Evolutionary conservation across 192 early-diverging fungal species (phyloP).

Genomic region (Backusella liffmaniae): DNA sequence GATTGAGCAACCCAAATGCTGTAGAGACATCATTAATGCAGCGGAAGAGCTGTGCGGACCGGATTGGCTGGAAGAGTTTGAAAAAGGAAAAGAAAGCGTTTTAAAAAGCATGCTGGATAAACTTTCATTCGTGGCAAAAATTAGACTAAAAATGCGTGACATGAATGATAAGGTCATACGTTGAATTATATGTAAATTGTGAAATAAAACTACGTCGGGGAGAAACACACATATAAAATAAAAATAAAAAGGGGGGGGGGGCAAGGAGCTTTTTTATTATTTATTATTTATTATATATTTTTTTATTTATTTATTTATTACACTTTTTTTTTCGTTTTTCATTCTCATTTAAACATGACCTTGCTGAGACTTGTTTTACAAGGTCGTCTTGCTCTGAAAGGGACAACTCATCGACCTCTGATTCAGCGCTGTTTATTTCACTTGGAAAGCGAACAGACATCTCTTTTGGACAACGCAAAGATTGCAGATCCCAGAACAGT

Average conservation of each 20-base stretch:
- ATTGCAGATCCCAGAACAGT: neutral
- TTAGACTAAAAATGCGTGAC: slow-evolving; percentile 18
- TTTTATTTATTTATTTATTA: neutral
- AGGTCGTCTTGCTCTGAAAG: neutral
- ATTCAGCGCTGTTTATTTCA: neutral
- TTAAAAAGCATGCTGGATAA: slow-evolving; percentile 8
- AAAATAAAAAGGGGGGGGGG: neutral
- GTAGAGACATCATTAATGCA: slow-evolving; percentile 5
- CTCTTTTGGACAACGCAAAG: neutral
- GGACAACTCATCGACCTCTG: neutral
- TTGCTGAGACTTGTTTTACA: neutral
- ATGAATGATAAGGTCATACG: neutral
- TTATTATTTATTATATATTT: neutral
- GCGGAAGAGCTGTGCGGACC: slow-evolving; percentile 11
- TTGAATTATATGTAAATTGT: neutral
- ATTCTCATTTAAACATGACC: neutral
- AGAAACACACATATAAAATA: neutral
- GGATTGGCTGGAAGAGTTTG: slow-evolving; percentile 16
- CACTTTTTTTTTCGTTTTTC: neutral
- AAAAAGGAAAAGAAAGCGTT: slow-evolving; percentile 5
- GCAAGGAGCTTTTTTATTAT: neutral
- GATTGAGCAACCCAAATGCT: neutral
- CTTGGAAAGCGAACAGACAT: neutral
- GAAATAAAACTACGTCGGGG: neutral
- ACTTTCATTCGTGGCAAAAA: slow-evolving; percentile 10